phyloP scores from a whole-genome alignment of 2,329 filamentous ascomycete genomes.

The Penicillium frequentans region DNA sequence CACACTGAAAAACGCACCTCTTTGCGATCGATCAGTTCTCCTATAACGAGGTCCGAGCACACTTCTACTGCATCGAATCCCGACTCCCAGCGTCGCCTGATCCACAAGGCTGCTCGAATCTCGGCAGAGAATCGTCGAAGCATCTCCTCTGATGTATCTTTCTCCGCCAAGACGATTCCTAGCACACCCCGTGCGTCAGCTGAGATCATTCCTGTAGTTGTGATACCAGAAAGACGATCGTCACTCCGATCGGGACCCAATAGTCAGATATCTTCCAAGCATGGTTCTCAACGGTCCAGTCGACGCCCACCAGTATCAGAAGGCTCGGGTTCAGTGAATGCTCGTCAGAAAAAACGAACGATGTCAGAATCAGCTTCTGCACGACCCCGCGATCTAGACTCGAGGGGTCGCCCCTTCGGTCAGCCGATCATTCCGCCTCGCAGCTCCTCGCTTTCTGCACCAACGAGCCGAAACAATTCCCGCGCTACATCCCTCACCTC shows the following conservation, averaged over 20 bases:
- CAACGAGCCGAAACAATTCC: slow-evolving; percentile 47
- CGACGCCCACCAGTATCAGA: slow-evolving; percentile 36
- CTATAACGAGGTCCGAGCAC: slow-evolving; percentile 45
- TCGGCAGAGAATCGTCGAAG: slow-evolving; percentile 48
- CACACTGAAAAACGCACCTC: slow-evolving; percentile 57
- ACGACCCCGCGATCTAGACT: slow-evolving; percentile 25
- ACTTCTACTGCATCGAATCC: slow-evolving; percentile 46
- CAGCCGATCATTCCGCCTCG: slow-evolving; percentile 40
- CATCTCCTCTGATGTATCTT: slow-evolving; percentile 43
- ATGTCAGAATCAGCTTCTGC: slow-evolving; percentile 41
- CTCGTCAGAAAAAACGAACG: slow-evolving; percentile 36
- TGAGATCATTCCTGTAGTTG: slow-evolving; percentile 49
- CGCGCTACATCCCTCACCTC: slow-evolving; percentile 47
- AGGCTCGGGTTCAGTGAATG: slow-evolving; percentile 34
- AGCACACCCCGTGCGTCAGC: slow-evolving; percentile 29
- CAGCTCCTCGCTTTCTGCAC: slow-evolving; percentile 48
- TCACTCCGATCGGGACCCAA: slow-evolving; percentile 42
- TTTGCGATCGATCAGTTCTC: slow-evolving; percentile 49
- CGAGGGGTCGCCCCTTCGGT: slow-evolving; percentile 28
- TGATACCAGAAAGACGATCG: slow-evolving; percentile 49
- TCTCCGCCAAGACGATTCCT: slow-evolving; percentile 33
- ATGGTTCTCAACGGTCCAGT: slow-evolving; percentile 40
- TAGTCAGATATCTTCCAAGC: slow-evolving; percentile 39
- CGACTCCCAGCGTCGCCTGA: slow-evolving; percentile 48
- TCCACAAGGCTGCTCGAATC: slow-evolving; percentile 53